phyloP scores from a whole-genome alignment of 768 basidiomycete species.

The Peribolospora kevripleyi region DNA sequence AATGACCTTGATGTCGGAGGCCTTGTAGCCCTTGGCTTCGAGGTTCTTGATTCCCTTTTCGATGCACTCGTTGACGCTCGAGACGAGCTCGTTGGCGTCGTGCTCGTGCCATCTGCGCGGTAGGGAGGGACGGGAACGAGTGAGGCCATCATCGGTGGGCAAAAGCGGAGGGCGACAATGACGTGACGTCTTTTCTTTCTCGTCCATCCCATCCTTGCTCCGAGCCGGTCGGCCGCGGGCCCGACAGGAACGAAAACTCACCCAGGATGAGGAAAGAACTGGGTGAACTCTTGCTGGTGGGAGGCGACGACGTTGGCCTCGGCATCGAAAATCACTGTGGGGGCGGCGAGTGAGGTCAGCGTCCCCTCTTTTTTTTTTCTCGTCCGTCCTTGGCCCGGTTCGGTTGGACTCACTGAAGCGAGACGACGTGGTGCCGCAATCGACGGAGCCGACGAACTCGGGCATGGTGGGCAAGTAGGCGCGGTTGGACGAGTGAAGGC shows the following conservation, averaged over 20 bases:
- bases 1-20: conserved; percentile 67
- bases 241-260: conserved; percentile 17
- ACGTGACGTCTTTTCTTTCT: no score
- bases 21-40: conserved; percentile 49
- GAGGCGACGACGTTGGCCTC: conserved; percentile 67
- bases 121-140: conserved; percentile 16
- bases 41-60: conserved; percentile 42
- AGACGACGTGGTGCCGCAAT: conserved; percentile 11
- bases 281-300: conserved; percentile 78
- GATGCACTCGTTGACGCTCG: conserved; percentile 52
- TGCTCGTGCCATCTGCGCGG: conserved; percentile 79
- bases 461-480: neutral
- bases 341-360: conserved; percentile 26
- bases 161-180: neutral
- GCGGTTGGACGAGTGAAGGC: neutral
- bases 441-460: conserved; percentile 9
- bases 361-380: conserved; percentile 5
- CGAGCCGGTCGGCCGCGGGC: no score
- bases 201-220: no score
- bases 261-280: conserved; percentile 78
- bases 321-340: conserved; percentile 76
- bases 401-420: neutral
- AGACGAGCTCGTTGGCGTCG: conserved; percentile 51
- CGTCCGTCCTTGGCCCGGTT: conserved; percentile 10
- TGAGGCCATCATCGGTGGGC: neutral